Percentiles rank a stretch among this genome's conserved stretches.
phyloP scores from a whole-genome alignment of 2,329 filamentous ascomycete species.

The Rutstroemia sp. region DNA sequence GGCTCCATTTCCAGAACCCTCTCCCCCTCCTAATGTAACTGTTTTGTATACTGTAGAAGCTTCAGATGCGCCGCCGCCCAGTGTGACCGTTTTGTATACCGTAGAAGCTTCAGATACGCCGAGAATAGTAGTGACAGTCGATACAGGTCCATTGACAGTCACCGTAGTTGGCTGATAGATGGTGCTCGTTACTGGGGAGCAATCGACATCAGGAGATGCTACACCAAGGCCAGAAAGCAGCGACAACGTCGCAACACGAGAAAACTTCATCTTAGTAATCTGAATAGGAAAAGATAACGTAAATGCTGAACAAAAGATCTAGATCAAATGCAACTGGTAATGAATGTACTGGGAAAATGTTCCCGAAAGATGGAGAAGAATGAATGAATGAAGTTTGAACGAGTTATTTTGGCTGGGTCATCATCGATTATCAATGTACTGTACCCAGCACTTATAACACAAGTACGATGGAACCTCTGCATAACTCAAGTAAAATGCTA shows the following conservation, averaged over 20 bases:
- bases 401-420: neutral
- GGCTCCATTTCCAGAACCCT: neutral
- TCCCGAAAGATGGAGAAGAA: neutral
- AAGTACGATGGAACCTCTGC: neutral
- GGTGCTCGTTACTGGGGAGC: slow-evolving; percentile 3
- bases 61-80: too few relatives aligned
- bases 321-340: neutral
- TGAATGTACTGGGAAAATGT: neutral
- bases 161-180: slow-evolving; percentile 3
- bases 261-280: neutral
- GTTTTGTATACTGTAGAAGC: too few relatives aligned
- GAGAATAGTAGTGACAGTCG: neutral
- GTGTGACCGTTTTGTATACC: too few relatives aligned
- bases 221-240: neutral
- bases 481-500: neutral
- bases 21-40: neutral
- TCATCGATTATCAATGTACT: neutral
- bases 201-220: slow-evolving; percentile 2
- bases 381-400: neutral
- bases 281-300: neutral
- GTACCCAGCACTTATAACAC: neutral
- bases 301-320: neutral
- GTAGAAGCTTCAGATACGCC: too few relatives aligned
- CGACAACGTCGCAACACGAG: neutral
- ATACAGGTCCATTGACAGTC: neutral